Conservation (phyloP, 805 yeast genomes). For the Metschnikowia colocasiae region DNA sequence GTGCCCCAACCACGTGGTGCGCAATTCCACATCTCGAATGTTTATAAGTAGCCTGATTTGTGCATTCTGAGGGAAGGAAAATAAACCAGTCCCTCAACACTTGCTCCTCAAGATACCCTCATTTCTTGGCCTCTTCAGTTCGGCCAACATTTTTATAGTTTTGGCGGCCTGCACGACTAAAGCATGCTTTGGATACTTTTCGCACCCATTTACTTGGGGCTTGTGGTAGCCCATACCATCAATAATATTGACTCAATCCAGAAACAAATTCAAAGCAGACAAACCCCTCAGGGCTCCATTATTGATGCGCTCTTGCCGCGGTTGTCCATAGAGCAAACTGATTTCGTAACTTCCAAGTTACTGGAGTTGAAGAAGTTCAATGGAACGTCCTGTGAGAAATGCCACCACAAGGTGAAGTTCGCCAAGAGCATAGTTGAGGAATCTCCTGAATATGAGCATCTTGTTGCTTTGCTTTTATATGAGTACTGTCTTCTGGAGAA, state of each 20-base stretch:
- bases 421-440: conserved; percentile 25
- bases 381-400: conserved; percentile 33
- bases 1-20: conserved; percentile 4
- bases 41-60: background rate
- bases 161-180: background rate
- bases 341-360: conserved; percentile 29
- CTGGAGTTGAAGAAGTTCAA: conserved; percentile 26
- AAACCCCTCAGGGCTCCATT: conserved; percentile 10
- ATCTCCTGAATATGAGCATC: conserved; percentile 32
- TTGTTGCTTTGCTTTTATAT: conserved; percentile 34
- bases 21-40: background rate
- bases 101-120: no score
- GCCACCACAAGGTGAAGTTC: conserved; percentile 34
- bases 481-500: conserved; percentile 31
- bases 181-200: conserved; percentile 8
- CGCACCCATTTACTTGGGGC: conserved; percentile 12
- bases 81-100: background rate
- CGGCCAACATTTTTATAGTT: no score
- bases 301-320: conserved; percentile 26
- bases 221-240: conserved; percentile 20
- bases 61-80: background rate
- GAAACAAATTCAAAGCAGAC: conserved; percentile 20
- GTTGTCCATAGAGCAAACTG: conserved; percentile 25
- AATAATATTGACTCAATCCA: conserved; percentile 26
- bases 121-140: no score